Evolutionary conservation across 129 eudicot genomes (phyloP).

Genomic region (Flaveria ramosissima): DNA sequence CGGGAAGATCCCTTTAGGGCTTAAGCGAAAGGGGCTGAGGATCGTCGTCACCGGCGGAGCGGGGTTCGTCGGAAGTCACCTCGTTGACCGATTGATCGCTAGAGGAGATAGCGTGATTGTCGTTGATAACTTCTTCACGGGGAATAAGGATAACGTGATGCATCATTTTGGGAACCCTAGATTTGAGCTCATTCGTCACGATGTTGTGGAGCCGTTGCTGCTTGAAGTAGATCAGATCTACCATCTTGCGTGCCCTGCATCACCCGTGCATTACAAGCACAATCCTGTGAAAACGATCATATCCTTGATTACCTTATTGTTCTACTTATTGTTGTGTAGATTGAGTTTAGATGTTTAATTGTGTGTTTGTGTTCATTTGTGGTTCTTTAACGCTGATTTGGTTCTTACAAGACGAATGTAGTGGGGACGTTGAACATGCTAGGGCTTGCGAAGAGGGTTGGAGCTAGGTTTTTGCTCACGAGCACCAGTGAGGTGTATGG

Average conservation of each 20-base stretch:
- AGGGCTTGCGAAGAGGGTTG: constrained; percentile 38
- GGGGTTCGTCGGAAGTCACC: constrained; percentile 88
- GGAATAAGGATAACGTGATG: constrained; percentile 82
- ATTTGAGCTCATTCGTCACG: constrained; percentile 83
- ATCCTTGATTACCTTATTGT: constrained; percentile 51
- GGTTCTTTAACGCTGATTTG: constrained; percentile 21
- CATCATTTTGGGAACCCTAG: constrained; percentile 92
- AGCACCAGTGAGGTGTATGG: constrained; percentile 87
- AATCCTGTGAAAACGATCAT: constrained; percentile 91
- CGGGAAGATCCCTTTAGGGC: constrained; percentile 74
- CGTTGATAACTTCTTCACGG: constrained; percentile 90
- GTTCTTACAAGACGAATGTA: constrained; percentile 41
- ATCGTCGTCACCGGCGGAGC: constrained; percentile 95
- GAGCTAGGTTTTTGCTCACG: constrained; percentile 42
- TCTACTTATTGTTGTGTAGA: neutral
- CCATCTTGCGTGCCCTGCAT: constrained; percentile 93
- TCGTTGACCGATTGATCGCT: constrained; percentile 74
- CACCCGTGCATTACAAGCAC: constrained; percentile 85
- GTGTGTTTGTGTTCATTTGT: neutral
- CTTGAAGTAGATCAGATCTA: constrained; percentile 98
- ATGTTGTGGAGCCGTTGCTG: constrained; percentile 81
- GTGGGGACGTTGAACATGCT: constrained; percentile 45
- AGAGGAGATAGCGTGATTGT: constrained; percentile 93
- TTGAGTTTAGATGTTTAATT: neutral
- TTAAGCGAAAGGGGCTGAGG: constrained; percentile 66